These are phyloP conservation scores for Wickerhamomyces sp. DNA, from an alignment of 1,139 yeast genomes.

Conservation along the genomic window DNA sequence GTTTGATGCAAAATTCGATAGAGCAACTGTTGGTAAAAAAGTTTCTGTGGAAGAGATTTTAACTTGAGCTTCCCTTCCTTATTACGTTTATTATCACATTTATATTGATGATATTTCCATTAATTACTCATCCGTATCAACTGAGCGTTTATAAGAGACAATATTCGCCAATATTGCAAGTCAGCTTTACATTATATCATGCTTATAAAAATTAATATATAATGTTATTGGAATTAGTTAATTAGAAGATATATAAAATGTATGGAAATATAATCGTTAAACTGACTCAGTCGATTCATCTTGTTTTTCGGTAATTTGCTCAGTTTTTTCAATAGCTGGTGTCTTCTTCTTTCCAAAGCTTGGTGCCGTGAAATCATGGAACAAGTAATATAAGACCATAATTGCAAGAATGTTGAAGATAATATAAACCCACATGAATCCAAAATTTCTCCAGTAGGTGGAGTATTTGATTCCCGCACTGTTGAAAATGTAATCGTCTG, in stretches of 20 bases:
- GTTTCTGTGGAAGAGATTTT: constrained; percentile 20
- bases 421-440: constrained; percentile 53
- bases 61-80: not conserved
- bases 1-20: constrained; percentile 34
- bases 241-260: no score
- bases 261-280: not conserved
- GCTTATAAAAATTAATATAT: no score
- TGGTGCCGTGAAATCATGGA: constrained; percentile 12
- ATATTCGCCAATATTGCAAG: no score
- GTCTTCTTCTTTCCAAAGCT: constrained; percentile 1
- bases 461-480: constrained; percentile 30
- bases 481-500: not conserved
- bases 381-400: constrained; percentile 35
- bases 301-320: not conserved
- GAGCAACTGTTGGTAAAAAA: constrained; percentile 34
- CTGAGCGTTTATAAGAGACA: not conserved
- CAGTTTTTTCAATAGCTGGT: not conserved
- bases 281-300: not conserved
- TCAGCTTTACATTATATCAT: no score
- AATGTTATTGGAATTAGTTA: no score
- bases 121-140: not conserved
- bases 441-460: constrained; percentile 62
- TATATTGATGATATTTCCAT: not conserved
- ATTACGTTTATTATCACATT: not conserved
- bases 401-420: constrained; percentile 46